Base-by-base conservation (phyloP, 2,329 filamentous ascomycete species). In the Phaeosphaeriaceae sp. region DNA sequence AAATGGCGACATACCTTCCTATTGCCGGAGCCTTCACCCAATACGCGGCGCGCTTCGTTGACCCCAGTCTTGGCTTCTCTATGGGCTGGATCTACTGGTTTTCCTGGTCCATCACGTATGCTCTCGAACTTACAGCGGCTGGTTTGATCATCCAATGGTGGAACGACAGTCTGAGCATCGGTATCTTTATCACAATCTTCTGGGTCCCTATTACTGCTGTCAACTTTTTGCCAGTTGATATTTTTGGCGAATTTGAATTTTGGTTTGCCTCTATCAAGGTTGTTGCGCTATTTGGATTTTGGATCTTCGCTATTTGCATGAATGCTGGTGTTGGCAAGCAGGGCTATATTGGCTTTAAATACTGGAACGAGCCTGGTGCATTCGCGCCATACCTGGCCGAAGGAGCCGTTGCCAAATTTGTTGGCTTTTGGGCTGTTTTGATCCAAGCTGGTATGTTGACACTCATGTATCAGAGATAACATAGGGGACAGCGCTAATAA, bases 61-160 rank as follows among this genome's bases (percentile, higher is more conserved):
- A 89, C 64, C 85, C 84, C 9, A 86, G 85, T 47, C 77, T 91
- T 39, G 88, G 87, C 6, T 92, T 92, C 63, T 81, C 88, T 16
- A 88, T 92, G 81, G 89, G 89, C 16, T 92, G 88, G 88, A 86
- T 90, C 51, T 92, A 92, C 74, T 92, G 87, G 86, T 91, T 91
- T 66, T 86, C 82, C 30, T 92, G 87, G 87, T 80, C 85, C 15
- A 84, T 87, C 48, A 90, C 88, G 0, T 89, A 84, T 59, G 87
- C 87, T 0, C 81, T 91, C 7, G 88, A 92, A 66, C 77, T 92
- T 32, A 88, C 85, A 0, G 87, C 87, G 0, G 85, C 87, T 1
- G 88, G 87, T 4, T 76, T 91, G 39, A 88, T 92, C 47, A 88
- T 92, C 54, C 85, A 90, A 68, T 92, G 87, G 71, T 92, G 88